These are phyloP conservation scores for Salvia rosmarinus DNA, from an alignment of 257 asterid genomes.

Conservation along the genomic window DNA sequence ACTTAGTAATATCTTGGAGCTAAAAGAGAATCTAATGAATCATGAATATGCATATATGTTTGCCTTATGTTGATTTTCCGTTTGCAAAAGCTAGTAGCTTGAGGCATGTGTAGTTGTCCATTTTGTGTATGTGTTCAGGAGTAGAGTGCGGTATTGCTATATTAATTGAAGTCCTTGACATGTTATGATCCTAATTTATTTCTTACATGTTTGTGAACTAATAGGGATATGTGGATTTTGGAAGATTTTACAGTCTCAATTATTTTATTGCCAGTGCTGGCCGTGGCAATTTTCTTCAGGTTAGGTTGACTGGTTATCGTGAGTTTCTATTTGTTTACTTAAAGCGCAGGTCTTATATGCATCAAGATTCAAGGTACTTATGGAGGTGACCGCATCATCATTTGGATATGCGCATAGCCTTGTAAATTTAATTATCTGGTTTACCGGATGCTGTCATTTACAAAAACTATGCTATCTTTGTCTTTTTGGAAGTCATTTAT, in stretches of 20 bases:
- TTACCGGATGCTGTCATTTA: conserved; percentile 16
- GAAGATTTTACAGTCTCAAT: conserved; percentile 79
- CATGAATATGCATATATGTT: conserved; percentile 21
- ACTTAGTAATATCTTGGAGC: background rate
- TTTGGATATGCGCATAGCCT: background rate
- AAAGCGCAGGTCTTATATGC: conserved; percentile 18
- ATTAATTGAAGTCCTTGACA: conserved; percentile 28
- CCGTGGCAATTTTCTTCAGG: conserved; percentile 70
- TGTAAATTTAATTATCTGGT: too few species aligned
- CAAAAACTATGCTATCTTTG: background rate
- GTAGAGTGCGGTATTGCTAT: background rate
- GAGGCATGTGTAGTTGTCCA: conserved; percentile 14
- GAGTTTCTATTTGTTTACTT: conserved; percentile 19
- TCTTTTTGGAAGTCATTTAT: conserved; percentile 6
- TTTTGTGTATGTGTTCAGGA: background rate
- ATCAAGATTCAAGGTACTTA: conserved; percentile 8
- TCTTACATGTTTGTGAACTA: conserved; percentile 30
- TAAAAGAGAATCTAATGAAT: conserved; percentile 13
- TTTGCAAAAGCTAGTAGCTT: conserved; percentile 11
- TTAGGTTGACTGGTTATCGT: conserved; percentile 37
- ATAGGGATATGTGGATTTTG: conserved; percentile 94
- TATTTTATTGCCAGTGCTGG: conserved; percentile 71
- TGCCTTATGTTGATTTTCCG: conserved; percentile 18
- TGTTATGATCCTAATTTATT: conserved; percentile 31
- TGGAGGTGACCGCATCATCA: background rate